phyloP scores from a whole-genome alignment of 805 yeast species.

The Helenozyma rhizophorensis region DNA sequence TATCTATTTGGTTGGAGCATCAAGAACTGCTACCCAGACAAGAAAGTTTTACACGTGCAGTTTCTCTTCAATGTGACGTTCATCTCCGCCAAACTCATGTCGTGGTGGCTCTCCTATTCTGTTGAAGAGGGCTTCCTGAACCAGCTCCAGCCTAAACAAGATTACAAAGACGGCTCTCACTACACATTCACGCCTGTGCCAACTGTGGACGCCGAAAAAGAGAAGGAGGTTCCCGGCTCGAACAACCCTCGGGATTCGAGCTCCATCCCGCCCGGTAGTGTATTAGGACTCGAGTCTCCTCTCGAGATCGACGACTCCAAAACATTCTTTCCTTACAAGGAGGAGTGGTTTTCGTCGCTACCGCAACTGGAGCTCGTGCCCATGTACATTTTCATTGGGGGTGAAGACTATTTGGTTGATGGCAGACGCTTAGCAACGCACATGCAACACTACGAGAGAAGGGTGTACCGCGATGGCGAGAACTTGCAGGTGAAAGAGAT shows the following conservation, averaged over 20 bases:
- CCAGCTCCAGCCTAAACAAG: slow-evolving; percentile 30
- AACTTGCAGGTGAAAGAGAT: slow-evolving; percentile 41
- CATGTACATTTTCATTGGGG: slow-evolving; percentile 67
- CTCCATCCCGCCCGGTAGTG: not conserved
- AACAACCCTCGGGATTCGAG: too few relatives aligned
- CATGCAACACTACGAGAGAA: slow-evolving; percentile 54
- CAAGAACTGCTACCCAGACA: slow-evolving; percentile 59
- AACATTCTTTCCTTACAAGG: slow-evolving; percentile 48
- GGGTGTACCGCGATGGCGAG: slow-evolving; percentile 28
- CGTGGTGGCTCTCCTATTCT: slow-evolving; percentile 75
- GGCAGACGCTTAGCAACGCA: slow-evolving; percentile 65
- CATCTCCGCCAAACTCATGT: slow-evolving; percentile 76
- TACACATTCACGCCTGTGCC: slow-evolving; percentile 19
- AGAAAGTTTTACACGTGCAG: slow-evolving; percentile 60
- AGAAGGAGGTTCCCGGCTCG: not conserved
- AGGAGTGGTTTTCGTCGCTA: slow-evolving; percentile 48
- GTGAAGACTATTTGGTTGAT: slow-evolving; percentile 71
- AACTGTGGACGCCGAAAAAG: not conserved
- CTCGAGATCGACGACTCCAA: slow-evolving; percentile 46
- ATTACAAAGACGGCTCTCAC: slow-evolving; percentile 27
- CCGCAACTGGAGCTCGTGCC: slow-evolving; percentile 39
- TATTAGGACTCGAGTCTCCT: not conserved
- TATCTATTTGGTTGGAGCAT: slow-evolving; percentile 88
- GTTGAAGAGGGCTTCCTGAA: slow-evolving; percentile 37
- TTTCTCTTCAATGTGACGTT: slow-evolving; percentile 84